Base-by-base conservation (phyloP, 176 grass and related monocot species). In the Avena atlantica region DNA sequence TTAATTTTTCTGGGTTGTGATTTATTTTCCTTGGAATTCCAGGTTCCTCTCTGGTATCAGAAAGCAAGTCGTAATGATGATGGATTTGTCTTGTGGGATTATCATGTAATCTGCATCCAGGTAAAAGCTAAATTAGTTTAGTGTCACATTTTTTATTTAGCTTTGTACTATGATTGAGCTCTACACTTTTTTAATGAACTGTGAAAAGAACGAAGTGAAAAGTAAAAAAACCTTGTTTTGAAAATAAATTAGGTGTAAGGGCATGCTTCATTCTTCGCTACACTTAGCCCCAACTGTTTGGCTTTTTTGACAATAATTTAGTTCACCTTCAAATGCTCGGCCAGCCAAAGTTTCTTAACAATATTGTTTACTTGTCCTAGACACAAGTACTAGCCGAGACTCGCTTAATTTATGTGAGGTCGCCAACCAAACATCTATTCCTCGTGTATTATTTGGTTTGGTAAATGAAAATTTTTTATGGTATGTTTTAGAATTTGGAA, bases 31-130 rank as follows among this genome's bases (percentile, higher is more conserved):
- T 74, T 80, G 10, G 20, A 42, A 63, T 86, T 40, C 56, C 72
- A 98, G 96, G 86, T 95, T 90, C 96, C 93, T 40, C 73, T 98
- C 51, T 96, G 96, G 96, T 76, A 94, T 89, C 96, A 95, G 81
- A 98, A 98, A 81, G 93, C 90, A 70, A 92, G 96, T 69, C 60
- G 76, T 80, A 76, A 23, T 86, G 72, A 70, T 45, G 88, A 92
- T 55, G 93, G 90, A 52, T 86, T 96, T 87, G 89, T 96, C 74
- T 27, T 91, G 70, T 98, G 96, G 93, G 96, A 98, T 87, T 96
- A 98, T 89, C 96, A 98, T 88, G 93, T 94, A 47, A 96, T 96
- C 34, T 98, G 96, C 50, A 82, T 95, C 74, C 92, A 96, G 93
- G 93, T 98, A 90, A 87, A 86, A 24, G 17, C 51, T 42, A 64